These are phyloP conservation scores for Didymella keratinophila DNA, from an alignment of 2,329 filamentous ascomycete genomes.

Conservation along the genomic window DNA sequence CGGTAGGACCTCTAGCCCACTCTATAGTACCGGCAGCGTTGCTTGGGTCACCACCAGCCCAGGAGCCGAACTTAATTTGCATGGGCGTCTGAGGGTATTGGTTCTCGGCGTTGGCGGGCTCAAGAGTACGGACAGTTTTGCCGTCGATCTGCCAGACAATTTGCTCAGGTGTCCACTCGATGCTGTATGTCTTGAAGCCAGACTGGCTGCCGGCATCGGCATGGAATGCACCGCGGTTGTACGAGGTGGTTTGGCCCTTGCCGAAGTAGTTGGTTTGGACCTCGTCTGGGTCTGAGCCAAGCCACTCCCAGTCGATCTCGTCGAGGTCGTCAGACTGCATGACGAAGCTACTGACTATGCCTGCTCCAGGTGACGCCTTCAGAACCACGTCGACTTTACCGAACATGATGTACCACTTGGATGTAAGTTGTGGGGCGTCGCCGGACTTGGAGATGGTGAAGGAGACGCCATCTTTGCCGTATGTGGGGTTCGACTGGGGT, in stretches of 20 bases:
- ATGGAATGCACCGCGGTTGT: constrained; percentile 87
- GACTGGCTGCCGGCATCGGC: constrained; percentile 72
- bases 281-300: constrained; percentile 76
- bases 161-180: constrained; percentile 89
- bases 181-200: constrained; percentile 81
- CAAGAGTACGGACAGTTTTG: constrained; percentile 77
- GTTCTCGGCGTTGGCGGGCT: constrained; percentile 70
- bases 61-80: constrained; percentile 90
- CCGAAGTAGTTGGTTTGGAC: constrained; percentile 99
- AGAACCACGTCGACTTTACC: constrained; percentile 86
- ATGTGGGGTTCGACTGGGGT: constrained; percentile 72
- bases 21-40: constrained; percentile 84
- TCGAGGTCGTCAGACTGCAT: constrained; percentile 91
- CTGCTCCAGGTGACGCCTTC: constrained; percentile 85
- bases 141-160: constrained; percentile 89
- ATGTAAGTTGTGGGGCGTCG: constrained; percentile 84
- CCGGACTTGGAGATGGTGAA: constrained; percentile 82
- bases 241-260: constrained; percentile 84
- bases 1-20: constrained; percentile 86
- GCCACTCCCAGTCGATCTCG: constrained; percentile 98
- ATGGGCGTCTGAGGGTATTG: constrained; percentile 97
- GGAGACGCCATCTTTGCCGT: constrained; percentile 76
- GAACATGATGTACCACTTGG: constrained; percentile 99
- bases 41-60: constrained; percentile 86
- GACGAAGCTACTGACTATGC: constrained; percentile 92